These are phyloP conservation scores for Excoecaria cochinchinensis DNA, from an alignment of 345 rosid genomes.

Conservation along the genomic window DNA sequence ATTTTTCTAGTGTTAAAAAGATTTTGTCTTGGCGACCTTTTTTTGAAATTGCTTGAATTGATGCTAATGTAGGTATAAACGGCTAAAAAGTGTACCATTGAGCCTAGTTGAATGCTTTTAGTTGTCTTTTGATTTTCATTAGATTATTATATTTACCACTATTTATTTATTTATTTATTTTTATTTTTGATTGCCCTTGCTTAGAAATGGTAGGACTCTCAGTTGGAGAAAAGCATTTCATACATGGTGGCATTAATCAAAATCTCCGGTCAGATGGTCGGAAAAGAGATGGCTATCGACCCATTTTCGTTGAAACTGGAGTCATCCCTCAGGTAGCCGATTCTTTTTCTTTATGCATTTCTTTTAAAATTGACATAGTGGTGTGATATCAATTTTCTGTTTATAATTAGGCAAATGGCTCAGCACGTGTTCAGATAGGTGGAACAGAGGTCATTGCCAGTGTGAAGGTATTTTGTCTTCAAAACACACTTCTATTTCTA, in stretches of 20 bases:
- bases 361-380: not conserved
- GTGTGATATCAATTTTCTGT: not conserved
- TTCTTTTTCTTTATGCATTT: not conserved
- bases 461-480: constrained; percentile 63
- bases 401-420: constrained; percentile 75
- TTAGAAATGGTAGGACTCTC: constrained; percentile 78
- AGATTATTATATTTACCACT: too few species aligned
- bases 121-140: not conserved
- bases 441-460: constrained; percentile 89
- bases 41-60: not conserved
- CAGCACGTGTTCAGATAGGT: constrained; percentile 76
- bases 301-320: constrained; percentile 67
- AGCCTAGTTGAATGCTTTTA: not conserved
- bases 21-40: too few species aligned
- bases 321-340: constrained; percentile 77
- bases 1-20: too few species aligned
- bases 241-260: constrained; percentile 81
- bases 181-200: not conserved
- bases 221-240: constrained; percentile 61
- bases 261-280: constrained; percentile 83
- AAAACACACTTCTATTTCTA: not conserved
- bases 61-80: not conserved
- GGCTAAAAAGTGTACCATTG: not conserved
- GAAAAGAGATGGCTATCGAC: constrained; percentile 62
- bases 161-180: not conserved